These are phyloP conservation scores for Corynespora cassiicola DNA, from an alignment of 2,329 filamentous ascomycete genomes.

Conservation along the genomic window DNA sequence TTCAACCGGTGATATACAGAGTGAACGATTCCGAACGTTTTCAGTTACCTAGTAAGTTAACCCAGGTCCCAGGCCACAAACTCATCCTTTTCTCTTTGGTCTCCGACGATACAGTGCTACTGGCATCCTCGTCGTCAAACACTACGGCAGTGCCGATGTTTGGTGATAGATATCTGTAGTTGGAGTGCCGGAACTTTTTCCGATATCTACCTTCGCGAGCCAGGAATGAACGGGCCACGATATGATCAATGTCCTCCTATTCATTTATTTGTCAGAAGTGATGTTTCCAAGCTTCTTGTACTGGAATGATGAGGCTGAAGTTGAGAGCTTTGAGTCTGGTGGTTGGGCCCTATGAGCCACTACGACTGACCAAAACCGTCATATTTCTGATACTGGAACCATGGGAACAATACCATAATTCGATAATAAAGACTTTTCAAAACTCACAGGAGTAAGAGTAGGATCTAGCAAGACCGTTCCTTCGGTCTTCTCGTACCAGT, in stretches of 20 bases:
- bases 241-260: slow-evolving; percentile 12
- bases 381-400: no score
- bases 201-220: slow-evolving; percentile 6
- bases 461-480: slow-evolving; percentile 6
- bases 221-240: slow-evolving; percentile 8
- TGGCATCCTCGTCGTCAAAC: slow-evolving; percentile 5
- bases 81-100: slow-evolving; percentile 4
- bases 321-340: no score
- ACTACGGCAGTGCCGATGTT: slow-evolving; percentile 5
- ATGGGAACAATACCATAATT: no score
- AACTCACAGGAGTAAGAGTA: slow-evolving; percentile 5
- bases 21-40: no score
- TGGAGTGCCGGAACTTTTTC: slow-evolving; percentile 5
- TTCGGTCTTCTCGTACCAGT: slow-evolving; percentile 7
- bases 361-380: no score
- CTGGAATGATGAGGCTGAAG: no score
- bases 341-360: no score
- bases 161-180: background rate
- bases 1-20: no score
- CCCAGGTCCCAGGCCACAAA: slow-evolving; percentile 6
- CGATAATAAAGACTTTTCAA: no score
- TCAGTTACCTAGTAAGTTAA: no score
- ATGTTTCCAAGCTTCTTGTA: no score
- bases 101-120: slow-evolving; percentile 1
- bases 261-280: no score